Conservation (phyloP, 345 rosid genomes). For the Ceriops tagal region DNA sequence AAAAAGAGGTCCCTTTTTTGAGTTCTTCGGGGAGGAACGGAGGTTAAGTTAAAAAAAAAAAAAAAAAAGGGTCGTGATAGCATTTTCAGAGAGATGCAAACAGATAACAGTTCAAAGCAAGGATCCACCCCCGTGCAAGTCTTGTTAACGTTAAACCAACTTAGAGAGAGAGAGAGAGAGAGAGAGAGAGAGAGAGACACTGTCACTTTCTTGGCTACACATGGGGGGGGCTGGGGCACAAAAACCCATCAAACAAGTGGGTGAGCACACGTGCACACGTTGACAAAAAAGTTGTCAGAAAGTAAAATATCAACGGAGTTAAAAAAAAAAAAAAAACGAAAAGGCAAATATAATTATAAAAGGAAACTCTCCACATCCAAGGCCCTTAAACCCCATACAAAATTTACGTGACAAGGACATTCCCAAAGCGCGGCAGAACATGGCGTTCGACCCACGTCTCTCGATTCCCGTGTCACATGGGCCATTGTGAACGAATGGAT, state of each 20-base stretch:
- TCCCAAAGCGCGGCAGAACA: neutral
- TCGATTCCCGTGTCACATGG: neutral
- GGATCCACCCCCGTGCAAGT: conserved; percentile 5
- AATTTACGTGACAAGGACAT: neutral
- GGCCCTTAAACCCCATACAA: neutral
- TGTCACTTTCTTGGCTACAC: conserved; percentile 37
- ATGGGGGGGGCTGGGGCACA: conserved; percentile 37
- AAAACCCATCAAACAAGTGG: conserved; percentile 32
- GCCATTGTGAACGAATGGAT: neutral
- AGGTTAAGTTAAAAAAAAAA: neutral
- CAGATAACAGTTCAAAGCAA: neutral
- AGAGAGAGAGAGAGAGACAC: neutral
- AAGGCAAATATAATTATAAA: neutral
- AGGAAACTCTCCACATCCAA: neutral
- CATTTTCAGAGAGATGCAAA: conserved; percentile 7
- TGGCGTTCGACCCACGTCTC: neutral
- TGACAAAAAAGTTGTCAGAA: conserved; percentile 10
- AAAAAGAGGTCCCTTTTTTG: neutral
- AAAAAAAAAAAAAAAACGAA: neutral
- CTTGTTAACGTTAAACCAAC: neutral
- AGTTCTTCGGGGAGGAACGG: no score
- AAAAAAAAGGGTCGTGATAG: conserved; percentile 4
- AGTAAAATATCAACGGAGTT: neutral
- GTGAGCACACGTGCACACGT: conserved; percentile 52
- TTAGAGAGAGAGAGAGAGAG: no score